These are phyloP conservation scores for Rutstroemia sydowiana DNA, from an alignment of 2,329 filamentous ascomycete genomes.

Conservation along the genomic window DNA sequence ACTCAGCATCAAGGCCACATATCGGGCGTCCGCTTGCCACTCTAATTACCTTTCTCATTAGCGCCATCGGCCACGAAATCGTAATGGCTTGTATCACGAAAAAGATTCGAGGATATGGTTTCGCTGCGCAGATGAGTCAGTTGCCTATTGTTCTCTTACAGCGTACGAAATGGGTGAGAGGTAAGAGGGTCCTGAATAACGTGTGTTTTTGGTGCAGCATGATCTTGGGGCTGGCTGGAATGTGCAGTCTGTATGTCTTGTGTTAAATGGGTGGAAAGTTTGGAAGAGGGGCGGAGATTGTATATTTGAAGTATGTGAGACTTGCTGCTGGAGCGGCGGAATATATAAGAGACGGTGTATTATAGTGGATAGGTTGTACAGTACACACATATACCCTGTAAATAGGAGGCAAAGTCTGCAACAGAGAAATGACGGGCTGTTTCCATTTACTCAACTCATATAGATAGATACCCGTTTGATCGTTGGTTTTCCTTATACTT, in stretches of 20 bases:
- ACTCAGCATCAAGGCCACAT: conserved; percentile 69
- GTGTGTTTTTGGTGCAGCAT: conserved; percentile 88
- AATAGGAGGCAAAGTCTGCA: neutral
- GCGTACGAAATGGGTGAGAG: conserved; percentile 67
- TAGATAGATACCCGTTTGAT: neutral
- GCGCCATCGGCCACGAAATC: conserved; percentile 82
- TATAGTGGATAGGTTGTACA: neutral
- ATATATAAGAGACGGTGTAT: neutral
- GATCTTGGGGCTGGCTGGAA: conserved; percentile 67
- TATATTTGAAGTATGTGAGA: too few relatives aligned
- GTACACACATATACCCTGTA: too few relatives aligned
- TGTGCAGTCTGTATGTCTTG: conserved; percentile 9
- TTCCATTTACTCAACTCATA: neutral
- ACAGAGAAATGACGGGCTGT: neutral
- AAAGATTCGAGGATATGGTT: conserved; percentile 91
- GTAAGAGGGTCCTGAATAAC: conserved; percentile 74
- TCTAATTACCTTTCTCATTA: conserved; percentile 84
- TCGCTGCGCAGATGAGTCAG: conserved; percentile 92
- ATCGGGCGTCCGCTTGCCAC: conserved; percentile 75
- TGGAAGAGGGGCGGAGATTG: neutral
- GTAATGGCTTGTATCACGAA: conserved; percentile 98
- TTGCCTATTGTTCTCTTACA: conserved; percentile 92
- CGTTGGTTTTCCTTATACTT: neutral
- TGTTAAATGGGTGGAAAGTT: neutral
- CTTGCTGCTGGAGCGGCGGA: too few relatives aligned